Evolutionary conservation across 768 basidiomycete species (phyloP), one percentile per base, ranked within the genome.

Genomic region (Xanthoconium purpureum): DNA sequence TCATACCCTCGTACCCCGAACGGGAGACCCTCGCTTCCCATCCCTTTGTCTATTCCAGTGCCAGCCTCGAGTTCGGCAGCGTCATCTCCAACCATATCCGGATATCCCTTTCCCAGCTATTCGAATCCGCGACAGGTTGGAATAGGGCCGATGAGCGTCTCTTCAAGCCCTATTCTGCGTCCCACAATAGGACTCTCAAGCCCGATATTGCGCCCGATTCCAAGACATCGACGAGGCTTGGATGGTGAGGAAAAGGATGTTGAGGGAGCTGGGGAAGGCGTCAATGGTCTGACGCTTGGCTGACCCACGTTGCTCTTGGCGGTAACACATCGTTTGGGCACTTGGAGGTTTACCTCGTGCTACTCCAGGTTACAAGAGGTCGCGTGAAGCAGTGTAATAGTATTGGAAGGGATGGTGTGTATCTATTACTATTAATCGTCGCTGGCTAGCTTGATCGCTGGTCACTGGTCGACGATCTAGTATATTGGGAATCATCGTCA

Each of bases 201-300:
- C 66, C 90, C 90, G 3, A 85, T 91, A 58, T 69, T 91, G 47
- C 77, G 89, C 50, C 88, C 89, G 13, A 77, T 88, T 50, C 78
- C 81, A 17, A 77, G 88, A 47, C 77, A 68, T 47, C 65, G 83
- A 60, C 75, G 78, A 36, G 68, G 80, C 36, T 71, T 75, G 53
- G 82, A 82, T 30, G 79, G 78, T 6, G 87, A 87, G 50, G 85
- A 88, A 61, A 77, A 81, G 55, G 88, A 89, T 57, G 75, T 92
- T 9, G 88, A 89, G 62, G 88, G 89, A 37, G 87, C 89, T 15
- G 90, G 88, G 6, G 88, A 91, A 57, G 89, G 81, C 12, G 89
- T 92, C 36, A 79, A 83, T 58, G 78, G 87, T 20, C 71, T 92
- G 63, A 84, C 71, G 18, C 73, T 81, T 6, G 50, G 66, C 32